Base-by-base conservation (phyloP, 1,139 yeast genomes). In the Insectozyma bohioensis region DNA sequence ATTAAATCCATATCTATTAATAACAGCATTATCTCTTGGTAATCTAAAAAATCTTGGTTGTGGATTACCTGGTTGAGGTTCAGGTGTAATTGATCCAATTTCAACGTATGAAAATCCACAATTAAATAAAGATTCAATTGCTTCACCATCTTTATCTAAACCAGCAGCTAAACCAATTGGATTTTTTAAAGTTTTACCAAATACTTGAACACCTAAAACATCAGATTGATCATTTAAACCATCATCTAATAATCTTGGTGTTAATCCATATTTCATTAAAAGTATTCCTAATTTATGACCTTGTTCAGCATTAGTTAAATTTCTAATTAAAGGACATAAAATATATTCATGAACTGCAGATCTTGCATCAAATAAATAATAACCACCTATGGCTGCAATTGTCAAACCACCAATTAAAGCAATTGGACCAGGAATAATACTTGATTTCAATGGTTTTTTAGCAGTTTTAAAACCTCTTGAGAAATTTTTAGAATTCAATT, bases 81-180 rank as follows among this genome's bases (percentile, higher is more conserved):
- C 68, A 2, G 98, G 97, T 4, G 98, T 90, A 30, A 92, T 80
- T 2, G 95, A 85, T 1, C 98, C 98, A 36, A 92, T 75, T 59
- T 90, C 98, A 40, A 87, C 95, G 54, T 86, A 87, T 5, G 92
- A 78, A 50, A 90, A 90, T 2, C 98, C 98, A 36, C 75, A 55
- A 46, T 80, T 73, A 49, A 82, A 80, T 39, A 90, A 67, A 0
- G 90, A 65, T 47, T 90, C 97, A 47, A 92, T 80, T n/a, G 88
- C 95, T 52, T 87, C 95, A 33, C 88, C 98, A 49, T 90, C 85
- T 59, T 90, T 90, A 57, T 90, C 98, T 44, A 90, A 73, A 9
- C 98, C 98, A 20, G 98, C 97, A 31, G 97, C 97, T 48, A 90
- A 72, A 6, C 97, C 97, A 37, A 90, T 67, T 13, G 97, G 97